Evolutionary conservation across 345 rosid genomes (phyloP).

Genomic region (Aquilaria yunnanensis): DNA sequence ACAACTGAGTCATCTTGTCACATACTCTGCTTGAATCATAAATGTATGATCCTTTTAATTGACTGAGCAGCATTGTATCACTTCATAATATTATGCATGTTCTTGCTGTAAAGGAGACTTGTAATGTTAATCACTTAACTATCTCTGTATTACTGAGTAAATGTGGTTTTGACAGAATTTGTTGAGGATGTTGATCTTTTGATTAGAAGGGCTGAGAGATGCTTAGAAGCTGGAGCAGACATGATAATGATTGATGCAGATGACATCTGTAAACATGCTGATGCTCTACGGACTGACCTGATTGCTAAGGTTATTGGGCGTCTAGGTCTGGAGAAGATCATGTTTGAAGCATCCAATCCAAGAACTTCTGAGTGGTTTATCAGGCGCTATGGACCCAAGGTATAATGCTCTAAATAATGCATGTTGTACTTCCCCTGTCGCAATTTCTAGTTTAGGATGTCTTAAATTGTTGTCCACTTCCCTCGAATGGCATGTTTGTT

Average conservation of each 20-base stretch:
- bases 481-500: too few relatives aligned
- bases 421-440: neutral
- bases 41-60: too few relatives aligned
- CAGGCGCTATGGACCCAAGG: slow-evolving; percentile 76
- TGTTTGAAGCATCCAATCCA: slow-evolving; percentile 83
- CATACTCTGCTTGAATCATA: too few relatives aligned
- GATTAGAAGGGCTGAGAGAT: slow-evolving; percentile 90
- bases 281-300: slow-evolving; percentile 64
- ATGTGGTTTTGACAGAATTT: slow-evolving; percentile 32
- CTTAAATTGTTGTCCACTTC: neutral
- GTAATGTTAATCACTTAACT: too few relatives aligned
- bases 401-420: slow-evolving; percentile 15
- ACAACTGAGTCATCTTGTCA: too few relatives aligned
- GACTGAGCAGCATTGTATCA: too few relatives aligned
- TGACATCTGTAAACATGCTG: slow-evolving; percentile 68
- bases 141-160: too few relatives aligned
- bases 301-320: slow-evolving; percentile 78
- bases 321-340: slow-evolving; percentile 81
- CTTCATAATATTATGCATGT: too few relatives aligned
- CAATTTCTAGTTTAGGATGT: too few relatives aligned
- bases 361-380: slow-evolving; percentile 83
- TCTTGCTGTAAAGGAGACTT: too few relatives aligned
- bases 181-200: slow-evolving; percentile 81
- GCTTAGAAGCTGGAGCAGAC: slow-evolving; percentile 94
- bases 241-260: slow-evolving; percentile 93